Base-by-base conservation (phyloP, 1,139 yeast species). In the Taphrina sp. region DNA sequence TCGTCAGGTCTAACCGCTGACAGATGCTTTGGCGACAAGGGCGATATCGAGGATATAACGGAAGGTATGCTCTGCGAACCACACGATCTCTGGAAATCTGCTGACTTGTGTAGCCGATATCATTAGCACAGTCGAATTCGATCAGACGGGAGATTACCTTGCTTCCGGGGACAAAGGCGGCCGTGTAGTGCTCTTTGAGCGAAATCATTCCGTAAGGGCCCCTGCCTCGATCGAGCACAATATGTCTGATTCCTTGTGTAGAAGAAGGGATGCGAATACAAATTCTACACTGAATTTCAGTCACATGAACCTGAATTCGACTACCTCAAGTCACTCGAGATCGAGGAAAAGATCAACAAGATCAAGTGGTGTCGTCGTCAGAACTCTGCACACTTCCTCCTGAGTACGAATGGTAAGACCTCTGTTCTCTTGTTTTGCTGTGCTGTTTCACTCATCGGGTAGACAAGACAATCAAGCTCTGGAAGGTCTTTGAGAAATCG, bases 141-240 rank as follows among this genome's bases (percentile, higher is more conserved):
- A 94, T 69, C 87, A 84, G 67, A 81, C 94, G 14, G 99, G 99
- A 49, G 88, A 92, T 69, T 94, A 84, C 67, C 75, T 94, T 60
- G 99, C 98, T 59, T 92, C 98, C 1, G 99, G 99, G 60, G 99
- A 94, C 72, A 84, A 92, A 67, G 99, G 99, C 52, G 99, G 99
- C 23, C 79, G 99, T 64, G 96, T 94, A 38, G 99, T 94, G 12
- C 73, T 94, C 58, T 94, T 94, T 71, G 97, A 92, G 71, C 79
- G 97, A 64, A 89, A 88, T 69, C 84, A 82, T 64, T 72, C 75
- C 61, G 65, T 62, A 34, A 38, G 64, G 19, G 12, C 7, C n/a
- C 12, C 2, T 12, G 24, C 20, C 3, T 2, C 26, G 29, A n/a
- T n/a, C n/a, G 8, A 31, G 16, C n/a, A 5, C 2, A 12, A 7